Base-by-base conservation (phyloP, 768 basidiomycete genomes). In the Sarcomyxa edulis region DNA sequence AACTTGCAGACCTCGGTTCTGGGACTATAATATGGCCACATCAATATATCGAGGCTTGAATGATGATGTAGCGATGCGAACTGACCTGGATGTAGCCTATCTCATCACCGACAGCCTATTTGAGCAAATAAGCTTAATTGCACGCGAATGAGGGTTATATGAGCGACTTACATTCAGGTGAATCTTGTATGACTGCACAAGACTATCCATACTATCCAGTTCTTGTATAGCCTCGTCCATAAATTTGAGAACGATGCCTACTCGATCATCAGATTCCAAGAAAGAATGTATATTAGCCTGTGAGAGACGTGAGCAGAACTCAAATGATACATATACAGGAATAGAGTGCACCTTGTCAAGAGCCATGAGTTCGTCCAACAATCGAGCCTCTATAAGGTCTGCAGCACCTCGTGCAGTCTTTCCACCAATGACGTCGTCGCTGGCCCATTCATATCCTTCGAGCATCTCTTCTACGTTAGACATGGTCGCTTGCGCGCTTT, bases 271-370 rank as follows among this genome's bases (percentile, higher is more conserved):
- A 7, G 86, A 86, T 61, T 98, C 96, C 31, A 98, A 69, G 63
- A 98, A 97, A 2, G 96, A 96, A 57, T 98, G 90, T 22, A 98
- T 87, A 54, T 95, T 97, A 2, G 95, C 95, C 94, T 95, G 50
- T 10, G 42, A 10, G 35, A 43, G 32, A 6, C 40, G 21, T 45
- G 19, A 11, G 10, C 8, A 35, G 39, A 26, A 43, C 30, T 24
- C 22, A 7, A 32, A 3, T 26, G 39, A 42, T 34, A 30, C 19
- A 39, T 12, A 12, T 25, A 35, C 36, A 12, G 5, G 37, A 35
- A 16, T 10, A 32, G 32, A 11, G 48, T 62, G 42, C 41, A 94
- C 95, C 73, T 90, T 95, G 47, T 99, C 95, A 24, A 98, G 65
- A 14, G 96, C 96, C 66, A 80, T 77, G 40, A 99, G 62, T 53